Evolutionary conservation across 169 alveolate species (phyloP), one percentile per base, ranked within the genome.

Genomic region (Cryptosporidium sp.): DNA sequence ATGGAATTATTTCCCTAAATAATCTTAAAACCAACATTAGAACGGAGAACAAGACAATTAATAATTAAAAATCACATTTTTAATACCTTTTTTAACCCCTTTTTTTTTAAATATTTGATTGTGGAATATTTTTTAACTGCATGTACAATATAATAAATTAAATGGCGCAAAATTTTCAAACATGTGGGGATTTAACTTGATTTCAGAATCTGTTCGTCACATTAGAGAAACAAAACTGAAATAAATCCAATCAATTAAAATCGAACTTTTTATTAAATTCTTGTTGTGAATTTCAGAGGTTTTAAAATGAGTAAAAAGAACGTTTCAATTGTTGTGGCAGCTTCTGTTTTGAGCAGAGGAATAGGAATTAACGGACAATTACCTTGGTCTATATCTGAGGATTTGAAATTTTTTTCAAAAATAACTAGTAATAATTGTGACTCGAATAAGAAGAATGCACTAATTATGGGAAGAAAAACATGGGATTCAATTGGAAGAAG

Each of bases 391-490:
- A 75, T 75, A 23, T 26, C 67, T 23, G 87, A 75, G 61, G 87
- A 75, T 23, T 44, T 75, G 18, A 56, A 60, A 62, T 60, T 35
- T 39, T 75, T 75, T 14, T 61, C 48, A 23, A 61, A 61, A 31
- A 9, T 75, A 23, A 75, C 87, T 3, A 60, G 87, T 61, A 60
- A 45, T 58, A 21, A 33, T 67, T 45, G 23, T 10, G 44, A 31
- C 8, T 1, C 2, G 0, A 35, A 48, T 26, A 72, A 72, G 21
- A 85, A 91, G 89, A 97, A 97, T 86, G 98, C 97, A 29, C 96
- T 98, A 37, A 94, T 98, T 35, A 96, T 98, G 98, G 99, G 99
- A 0, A 95, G 98, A 80, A 96, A 94, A 65, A 98, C 99, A 33
- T 98, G 98, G 98, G 98, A 96, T 52, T 94, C 97, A 48, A 85